These are phyloP conservation scores for Chimonanthus salicifolius DNA, from an alignment of 164 flowering plant genomes.

Conservation along the genomic window DNA sequence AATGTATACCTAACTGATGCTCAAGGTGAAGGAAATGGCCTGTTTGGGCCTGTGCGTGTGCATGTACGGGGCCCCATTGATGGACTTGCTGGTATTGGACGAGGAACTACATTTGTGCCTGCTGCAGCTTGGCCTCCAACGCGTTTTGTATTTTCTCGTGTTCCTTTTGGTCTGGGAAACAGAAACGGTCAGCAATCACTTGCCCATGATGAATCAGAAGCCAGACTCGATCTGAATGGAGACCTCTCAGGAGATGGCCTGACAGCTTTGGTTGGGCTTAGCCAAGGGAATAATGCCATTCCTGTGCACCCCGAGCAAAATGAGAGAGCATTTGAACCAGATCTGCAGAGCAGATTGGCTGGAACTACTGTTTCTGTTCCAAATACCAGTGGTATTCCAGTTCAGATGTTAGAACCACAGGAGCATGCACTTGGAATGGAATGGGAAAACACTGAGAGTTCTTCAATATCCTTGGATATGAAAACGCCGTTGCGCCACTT, in stretches of 20 bases:
- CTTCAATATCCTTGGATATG: constrained; percentile 77
- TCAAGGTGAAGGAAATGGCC: constrained; percentile 65
- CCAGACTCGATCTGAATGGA: constrained; percentile 64
- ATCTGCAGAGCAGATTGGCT: constrained; percentile 36
- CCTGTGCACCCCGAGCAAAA: constrained; percentile 47
- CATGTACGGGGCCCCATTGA: constrained; percentile 88
- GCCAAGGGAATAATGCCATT: constrained; percentile 50
- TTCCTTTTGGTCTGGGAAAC: constrained; percentile 79
- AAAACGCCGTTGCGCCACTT: constrained; percentile 91
- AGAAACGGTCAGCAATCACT: constrained; percentile 69
- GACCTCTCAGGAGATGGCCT: constrained; percentile 87
- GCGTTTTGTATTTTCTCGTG: constrained; percentile 90
- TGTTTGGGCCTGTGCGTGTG: constrained; percentile 74
- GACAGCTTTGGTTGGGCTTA: constrained; percentile 89
- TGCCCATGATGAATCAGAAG: constrained; percentile 83
- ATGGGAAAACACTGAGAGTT: constrained; percentile 63
- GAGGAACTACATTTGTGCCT: constrained; percentile 75
- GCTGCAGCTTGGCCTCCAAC: constrained; percentile 83
- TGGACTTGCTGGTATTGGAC: constrained; percentile 97
- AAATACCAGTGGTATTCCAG: constrained; percentile 39
- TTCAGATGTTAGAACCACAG: constrained; percentile 62
- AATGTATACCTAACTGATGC: constrained; percentile 62
- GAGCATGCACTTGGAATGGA: constrained; percentile 54
- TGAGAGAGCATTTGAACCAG: constrained; percentile 52
- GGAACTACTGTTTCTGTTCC: constrained; percentile 46